Conservation (phyloP, 129 eudicot species). For the Cynara cardunculus region DNA sequence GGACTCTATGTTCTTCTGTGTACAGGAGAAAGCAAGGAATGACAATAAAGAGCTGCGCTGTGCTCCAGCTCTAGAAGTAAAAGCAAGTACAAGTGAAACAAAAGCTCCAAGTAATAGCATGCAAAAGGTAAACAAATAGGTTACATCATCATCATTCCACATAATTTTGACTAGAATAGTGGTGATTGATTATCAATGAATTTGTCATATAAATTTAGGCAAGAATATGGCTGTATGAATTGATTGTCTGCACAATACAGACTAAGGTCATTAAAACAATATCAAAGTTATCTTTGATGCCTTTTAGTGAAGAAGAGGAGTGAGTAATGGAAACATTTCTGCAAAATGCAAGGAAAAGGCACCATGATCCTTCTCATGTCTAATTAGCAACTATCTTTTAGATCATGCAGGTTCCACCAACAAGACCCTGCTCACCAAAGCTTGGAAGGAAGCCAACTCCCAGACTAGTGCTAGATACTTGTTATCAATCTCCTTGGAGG, state of each 20-base stretch:
- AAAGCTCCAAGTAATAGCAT: conserved; percentile 8
- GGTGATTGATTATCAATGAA: not conserved
- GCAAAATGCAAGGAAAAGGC: conserved; percentile 12
- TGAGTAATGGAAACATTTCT: not conserved
- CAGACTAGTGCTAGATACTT: conserved; percentile 17
- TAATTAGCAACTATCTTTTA: not conserved
- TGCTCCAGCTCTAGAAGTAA: not conserved
- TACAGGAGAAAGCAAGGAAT: conserved; percentile 18
- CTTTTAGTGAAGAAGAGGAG: too few relatives aligned
- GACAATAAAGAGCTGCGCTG: conserved; percentile 18
- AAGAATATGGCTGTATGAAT: not conserved
- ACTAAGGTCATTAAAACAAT: not conserved
- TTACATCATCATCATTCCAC: not conserved
- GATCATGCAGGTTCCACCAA: conserved; percentile 43
- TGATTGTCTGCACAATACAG: not conserved
- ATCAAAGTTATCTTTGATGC: too few relatives aligned
- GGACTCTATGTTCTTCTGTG: not conserved
- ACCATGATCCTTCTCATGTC: not conserved
- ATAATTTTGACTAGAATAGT: not conserved
- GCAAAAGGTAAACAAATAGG: not conserved
- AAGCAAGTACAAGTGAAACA: conserved; percentile 10
- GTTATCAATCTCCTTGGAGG: conserved; percentile 46
- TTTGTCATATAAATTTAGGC: not conserved
- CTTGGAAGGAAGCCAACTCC: conserved; percentile 34
- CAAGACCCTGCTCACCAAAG: conserved; percentile 35